Base-by-base conservation (phyloP, 139 green algal species). In the Penium margaritaceum region DNA sequence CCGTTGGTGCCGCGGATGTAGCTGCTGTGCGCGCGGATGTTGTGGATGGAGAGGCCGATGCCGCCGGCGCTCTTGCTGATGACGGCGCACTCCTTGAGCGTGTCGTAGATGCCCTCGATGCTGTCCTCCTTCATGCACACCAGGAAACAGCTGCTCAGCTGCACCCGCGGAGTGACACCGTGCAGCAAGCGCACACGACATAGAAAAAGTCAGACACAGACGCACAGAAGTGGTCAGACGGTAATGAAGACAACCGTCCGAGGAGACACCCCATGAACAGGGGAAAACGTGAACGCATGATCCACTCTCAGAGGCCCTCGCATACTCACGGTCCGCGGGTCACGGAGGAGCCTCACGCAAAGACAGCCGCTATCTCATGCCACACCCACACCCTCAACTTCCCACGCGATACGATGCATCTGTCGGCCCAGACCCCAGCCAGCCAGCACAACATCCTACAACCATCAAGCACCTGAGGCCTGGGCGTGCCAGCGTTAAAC, bases 1-100 rank as follows among this genome's bases (percentile, higher is more conserved):
- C 94, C 94, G 79, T 99, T 99, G 44, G 94, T 99, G 80, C 94
- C 94, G 34, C 94, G 88, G 78, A 99, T 99, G 90, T 99, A 99
- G 37, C 86, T 95, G 46, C 81, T 87, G 1, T 84, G 90, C 21
- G 90, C 81, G 34, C 94, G 83, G 80, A 99, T 97, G 87, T 95
- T 93, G 88, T 99, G 94, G 64, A 97, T 94, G 51, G 80, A 88
- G 24, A 99, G 84, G 29, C 94, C 94, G 77, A 99, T 98, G 82
- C 94, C 94, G 37, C 91, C 87, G 2, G 93, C 93, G n/a, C 24
- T 90, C 89, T 99, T 99, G 65, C 86, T 94, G 76, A 99, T 98
- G 73, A 84, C 85, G 12, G 94, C 94, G 77, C 94, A 99, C 84
- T 99, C 91, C 85, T 99, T 99, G 29, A 99, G 87, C 2, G 93